Base-by-base conservation (phyloP, 78 protist species). In the Tieghemostelium lacteum region DNA sequence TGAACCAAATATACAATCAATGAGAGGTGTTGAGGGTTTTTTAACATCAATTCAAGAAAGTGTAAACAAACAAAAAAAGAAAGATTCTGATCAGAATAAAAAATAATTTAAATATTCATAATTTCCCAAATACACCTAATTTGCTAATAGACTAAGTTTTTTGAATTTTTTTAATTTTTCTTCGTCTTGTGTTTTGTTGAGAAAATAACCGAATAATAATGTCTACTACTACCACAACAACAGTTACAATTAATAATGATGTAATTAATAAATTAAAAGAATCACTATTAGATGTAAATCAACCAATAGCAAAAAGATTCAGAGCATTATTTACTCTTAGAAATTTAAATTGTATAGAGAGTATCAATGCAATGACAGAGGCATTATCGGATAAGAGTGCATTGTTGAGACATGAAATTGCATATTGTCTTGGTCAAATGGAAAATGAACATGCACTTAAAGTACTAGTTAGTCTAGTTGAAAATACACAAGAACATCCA, bases 351-450 rank as follows among this genome's bases (percentile, higher is more conserved):
- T 75, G 89, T 8, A 17, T 14, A n/a, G 29, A 63, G 31, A 69
- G 55, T 26, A 83, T 83, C 1, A 77, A 83, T 66, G 89, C 89
- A 10, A 83, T 83, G 89, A 10, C 10, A 45, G 6, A 6, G 10
- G 80, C 69, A 33, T 24, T 83, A 26, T 72, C 67, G 8, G 86
- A 86, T 45, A 45, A 64, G 42, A 71, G 91, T 5, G 95, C 88
- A 49, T 77, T 95, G 31, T 40, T 95, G 19, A 37, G 92, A 34
- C 97, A 95, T 87, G 97, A 95, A 39, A 69, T 95, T 49, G 97
- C 97, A n/a, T 95, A 83, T 42, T 93, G 93, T 55, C 54, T 95
- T 31, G 97, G 97, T 4, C 97, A 95, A 87, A 86, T 93, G 91
- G 73, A 88, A 40, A 52, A 58, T 58, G 55, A 29, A 7, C 74